Evolutionary conservation across 176 grass and related monocot species (phyloP).

Genomic region (Triticum timopheevii): DNA sequence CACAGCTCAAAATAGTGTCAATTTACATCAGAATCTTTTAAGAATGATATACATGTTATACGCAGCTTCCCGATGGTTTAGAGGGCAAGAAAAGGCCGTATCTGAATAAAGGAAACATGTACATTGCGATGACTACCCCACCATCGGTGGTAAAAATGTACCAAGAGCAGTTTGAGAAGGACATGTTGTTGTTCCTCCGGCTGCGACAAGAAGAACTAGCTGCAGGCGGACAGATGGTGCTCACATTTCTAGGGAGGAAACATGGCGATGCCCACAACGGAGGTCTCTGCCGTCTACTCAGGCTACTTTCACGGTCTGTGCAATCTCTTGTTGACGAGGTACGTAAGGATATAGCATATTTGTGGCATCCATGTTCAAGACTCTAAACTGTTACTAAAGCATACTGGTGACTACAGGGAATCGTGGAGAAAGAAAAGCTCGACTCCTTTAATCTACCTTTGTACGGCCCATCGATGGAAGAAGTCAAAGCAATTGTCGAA

Average conservation of each 20-base stretch:
- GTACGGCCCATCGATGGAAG: neutral
- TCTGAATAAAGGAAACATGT: conserved; percentile 21
- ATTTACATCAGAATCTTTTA: neutral
- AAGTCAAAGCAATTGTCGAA: neutral
- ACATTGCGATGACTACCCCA: conserved; percentile 25
- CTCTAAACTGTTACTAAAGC: too few species aligned
- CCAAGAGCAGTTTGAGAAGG: conserved; percentile 16
- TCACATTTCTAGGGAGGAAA: conserved; percentile 32
- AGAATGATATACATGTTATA: too few species aligned
- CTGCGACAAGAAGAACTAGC: conserved; percentile 26
- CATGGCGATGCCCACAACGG: neutral
- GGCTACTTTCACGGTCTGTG: neutral
- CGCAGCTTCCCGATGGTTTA: neutral
- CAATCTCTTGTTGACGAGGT: neutral
- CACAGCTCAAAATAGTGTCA: too few species aligned
- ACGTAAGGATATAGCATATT: neutral
- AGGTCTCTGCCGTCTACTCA: neutral
- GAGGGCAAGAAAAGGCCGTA: neutral
- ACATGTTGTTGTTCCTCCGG: conserved; percentile 26
- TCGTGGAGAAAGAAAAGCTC: neutral
- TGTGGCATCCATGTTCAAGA: neutral
- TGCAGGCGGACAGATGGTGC: conserved; percentile 22
- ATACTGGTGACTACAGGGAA: neutral
- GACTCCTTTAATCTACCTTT: neutral
- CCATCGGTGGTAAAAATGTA: conserved; percentile 21